Conservation (phyloP, 768 basidiomycete genomes). For the Kwoniella europaea region DNA sequence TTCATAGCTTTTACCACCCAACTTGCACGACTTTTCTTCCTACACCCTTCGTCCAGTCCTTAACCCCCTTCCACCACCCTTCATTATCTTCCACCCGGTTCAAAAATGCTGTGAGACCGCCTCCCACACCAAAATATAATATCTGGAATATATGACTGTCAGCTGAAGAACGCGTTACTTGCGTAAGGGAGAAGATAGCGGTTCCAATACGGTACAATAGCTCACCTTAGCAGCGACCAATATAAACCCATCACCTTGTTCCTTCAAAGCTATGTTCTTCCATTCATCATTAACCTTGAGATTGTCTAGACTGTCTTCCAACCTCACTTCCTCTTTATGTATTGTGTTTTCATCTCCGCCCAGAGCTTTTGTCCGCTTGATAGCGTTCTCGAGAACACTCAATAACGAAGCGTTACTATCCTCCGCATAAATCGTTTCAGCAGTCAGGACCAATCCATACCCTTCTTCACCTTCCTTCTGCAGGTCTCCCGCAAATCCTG, state of each 20-base stretch:
- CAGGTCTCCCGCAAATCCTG: slow-evolving; percentile 40
- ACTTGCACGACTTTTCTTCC: slow-evolving; percentile 73
- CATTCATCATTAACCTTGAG: slow-evolving; percentile 26
- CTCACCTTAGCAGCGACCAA: slow-evolving; percentile 81
- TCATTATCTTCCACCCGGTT: slow-evolving; percentile 62
- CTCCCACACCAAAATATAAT: slow-evolving; percentile 93
- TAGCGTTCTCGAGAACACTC: slow-evolving; percentile 31
- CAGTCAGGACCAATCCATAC: slow-evolving; percentile 82
- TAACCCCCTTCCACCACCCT: slow-evolving; percentile 67
- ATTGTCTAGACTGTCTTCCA: slow-evolving; percentile 33
- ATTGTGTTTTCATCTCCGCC: slow-evolving; percentile 3
- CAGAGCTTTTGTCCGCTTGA: background rate
- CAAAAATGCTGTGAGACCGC: slow-evolving; percentile 79
- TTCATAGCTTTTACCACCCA: slow-evolving; percentile 60
- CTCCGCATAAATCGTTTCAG: slow-evolving; percentile 87
- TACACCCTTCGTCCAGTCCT: slow-evolving; percentile 72
- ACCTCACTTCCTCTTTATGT: slow-evolving; percentile 13
- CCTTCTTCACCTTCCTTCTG: background rate
- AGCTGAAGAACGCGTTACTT: background rate
- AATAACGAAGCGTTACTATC: slow-evolving; percentile 68
- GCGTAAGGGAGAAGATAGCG: background rate
- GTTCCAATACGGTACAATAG: background rate
- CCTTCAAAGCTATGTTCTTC: slow-evolving; percentile 20
- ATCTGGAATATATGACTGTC: slow-evolving; percentile 52
- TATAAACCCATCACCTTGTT: slow-evolving; percentile 29